A percentile compares a stretch with the other conserved stretches of the same genome.
Evolutionary conservation across 441 rosid genomes (phyloP).

Genomic region (Pelargonium myrrhifolium): DNA sequence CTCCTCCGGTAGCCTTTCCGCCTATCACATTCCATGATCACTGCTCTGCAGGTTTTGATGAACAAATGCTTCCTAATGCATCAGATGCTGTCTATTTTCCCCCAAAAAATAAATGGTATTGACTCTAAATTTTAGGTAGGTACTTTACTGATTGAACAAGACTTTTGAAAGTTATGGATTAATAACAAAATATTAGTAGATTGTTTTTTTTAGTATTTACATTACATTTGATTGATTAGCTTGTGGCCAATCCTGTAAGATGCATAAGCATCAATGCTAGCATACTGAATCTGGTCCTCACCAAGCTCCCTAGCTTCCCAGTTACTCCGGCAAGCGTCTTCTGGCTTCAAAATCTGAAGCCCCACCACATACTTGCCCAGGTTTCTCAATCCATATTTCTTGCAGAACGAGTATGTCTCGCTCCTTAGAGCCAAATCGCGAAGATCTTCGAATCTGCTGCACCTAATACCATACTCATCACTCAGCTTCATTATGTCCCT

Average conservation of each 20-base stretch:
- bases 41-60: too few species aligned
- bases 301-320: conserved; percentile 29
- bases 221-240: neutral
- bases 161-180: too few species aligned
- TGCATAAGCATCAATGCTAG: conserved; percentile 31
- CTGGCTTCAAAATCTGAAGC: conserved; percentile 20
- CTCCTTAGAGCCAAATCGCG: conserved; percentile 16
- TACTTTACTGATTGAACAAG: too few species aligned
- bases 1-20: too few species aligned
- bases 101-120: too few species aligned
- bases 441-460: conserved; percentile 14
- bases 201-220: neutral
- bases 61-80: too few species aligned
- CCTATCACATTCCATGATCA: too few species aligned
- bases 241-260: conserved; percentile 24
- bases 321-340: conserved; percentile 14
- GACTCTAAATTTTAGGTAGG: too few species aligned
- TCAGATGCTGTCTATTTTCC: too few species aligned
- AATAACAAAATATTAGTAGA: too few species aligned
- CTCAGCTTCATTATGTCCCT: conserved; percentile 21
- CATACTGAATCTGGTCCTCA: conserved; percentile 24
- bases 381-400: conserved; percentile 22
- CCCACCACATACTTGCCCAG: conserved; percentile 14
- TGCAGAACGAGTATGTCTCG: conserved; percentile 10
- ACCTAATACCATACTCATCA: conserved; percentile 21